phyloP scores from a whole-genome alignment of 2,329 filamentous ascomycete species.

The Aspergillus bombycis region DNA sequence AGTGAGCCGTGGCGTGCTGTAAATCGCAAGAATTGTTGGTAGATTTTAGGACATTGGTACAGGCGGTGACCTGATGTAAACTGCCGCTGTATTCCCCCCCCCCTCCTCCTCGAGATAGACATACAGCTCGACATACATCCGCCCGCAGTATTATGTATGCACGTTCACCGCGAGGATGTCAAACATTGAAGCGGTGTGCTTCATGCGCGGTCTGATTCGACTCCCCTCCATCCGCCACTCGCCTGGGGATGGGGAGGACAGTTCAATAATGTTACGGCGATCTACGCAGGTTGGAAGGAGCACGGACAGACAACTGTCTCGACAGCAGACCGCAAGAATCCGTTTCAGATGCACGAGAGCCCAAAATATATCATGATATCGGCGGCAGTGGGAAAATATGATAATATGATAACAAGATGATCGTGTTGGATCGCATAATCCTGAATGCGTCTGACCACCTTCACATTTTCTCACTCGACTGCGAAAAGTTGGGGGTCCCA shows the following conservation, averaged over 20 bases:
- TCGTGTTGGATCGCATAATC: background rate
- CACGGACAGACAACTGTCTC: slow-evolving; percentile 2
- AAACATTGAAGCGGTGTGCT: slow-evolving; percentile 17
- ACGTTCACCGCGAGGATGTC: slow-evolving; percentile 11
- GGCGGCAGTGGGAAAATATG: background rate
- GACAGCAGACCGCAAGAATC: slow-evolving; percentile 10
- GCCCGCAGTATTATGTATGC: slow-evolving; percentile 13
- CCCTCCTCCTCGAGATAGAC: background rate
- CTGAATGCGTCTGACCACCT: background rate
- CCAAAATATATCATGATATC: background rate
- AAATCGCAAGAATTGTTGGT: background rate
- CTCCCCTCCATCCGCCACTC: background rate
- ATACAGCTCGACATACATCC: slow-evolving; percentile 15
- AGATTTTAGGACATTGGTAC: background rate
- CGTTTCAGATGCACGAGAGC: slow-evolving; percentile 9
- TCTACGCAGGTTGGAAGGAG: background rate
- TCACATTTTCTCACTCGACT: background rate
- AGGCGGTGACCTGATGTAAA: background rate
- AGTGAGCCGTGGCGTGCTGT: background rate
- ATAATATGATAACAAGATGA: too few relatives aligned
- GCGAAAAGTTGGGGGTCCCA: background rate
- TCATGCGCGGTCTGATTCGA: slow-evolving; percentile 3
- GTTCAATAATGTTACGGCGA: slow-evolving; percentile 2
- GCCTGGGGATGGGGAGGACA: slow-evolving; percentile 8
- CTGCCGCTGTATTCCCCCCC: background rate